These are phyloP conservation scores for Takakia lepidozioides DNA, from an alignment of 225 moss, liverwort and hornwort species.

Conservation along the genomic window DNA sequence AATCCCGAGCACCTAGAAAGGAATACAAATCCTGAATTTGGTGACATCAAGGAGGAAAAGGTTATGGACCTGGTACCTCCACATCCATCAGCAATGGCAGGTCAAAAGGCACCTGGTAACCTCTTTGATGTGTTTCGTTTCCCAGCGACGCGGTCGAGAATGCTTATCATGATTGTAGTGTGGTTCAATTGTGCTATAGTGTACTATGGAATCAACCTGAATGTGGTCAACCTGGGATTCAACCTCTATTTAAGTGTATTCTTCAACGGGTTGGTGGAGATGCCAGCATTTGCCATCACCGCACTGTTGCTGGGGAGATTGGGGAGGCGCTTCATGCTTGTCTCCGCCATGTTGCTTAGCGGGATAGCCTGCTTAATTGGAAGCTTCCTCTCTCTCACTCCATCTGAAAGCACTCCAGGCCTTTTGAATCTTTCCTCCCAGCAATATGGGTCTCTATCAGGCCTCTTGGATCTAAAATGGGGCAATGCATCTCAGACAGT, in stretches of 20 bases:
- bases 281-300: conserved; percentile 67
- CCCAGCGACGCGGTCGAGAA: conserved; percentile 36
- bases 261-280: conserved; percentile 59
- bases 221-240: conserved; percentile 64
- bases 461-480: no score
- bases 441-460: no score
- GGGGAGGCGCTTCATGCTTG: conserved; percentile 55
- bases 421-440: not conserved
- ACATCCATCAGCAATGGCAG: no score
- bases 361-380: conserved; percentile 63
- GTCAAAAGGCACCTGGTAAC: conserved; percentile 21
- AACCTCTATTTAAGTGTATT: conserved; percentile 73
- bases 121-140: conserved; percentile 45
- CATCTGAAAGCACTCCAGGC: not conserved
- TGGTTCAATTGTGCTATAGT: conserved; percentile 57
- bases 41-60: no score
- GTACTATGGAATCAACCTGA: conserved; percentile 72
- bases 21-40: no score
- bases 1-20: not conserved
- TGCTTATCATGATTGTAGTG: conserved; percentile 66
- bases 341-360: conserved; percentile 42
- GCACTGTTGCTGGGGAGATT: conserved; percentile 38
- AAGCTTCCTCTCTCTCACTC: conserved; percentile 32
- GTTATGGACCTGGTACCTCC: no score
- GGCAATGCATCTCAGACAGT: no score